Percentiles rank a stretch among this genome's conserved stretches.
Evolutionary conservation across 1,284 basidiomycete species (phyloP).

Genomic region (Phellopilus nigrolimitatus): DNA sequence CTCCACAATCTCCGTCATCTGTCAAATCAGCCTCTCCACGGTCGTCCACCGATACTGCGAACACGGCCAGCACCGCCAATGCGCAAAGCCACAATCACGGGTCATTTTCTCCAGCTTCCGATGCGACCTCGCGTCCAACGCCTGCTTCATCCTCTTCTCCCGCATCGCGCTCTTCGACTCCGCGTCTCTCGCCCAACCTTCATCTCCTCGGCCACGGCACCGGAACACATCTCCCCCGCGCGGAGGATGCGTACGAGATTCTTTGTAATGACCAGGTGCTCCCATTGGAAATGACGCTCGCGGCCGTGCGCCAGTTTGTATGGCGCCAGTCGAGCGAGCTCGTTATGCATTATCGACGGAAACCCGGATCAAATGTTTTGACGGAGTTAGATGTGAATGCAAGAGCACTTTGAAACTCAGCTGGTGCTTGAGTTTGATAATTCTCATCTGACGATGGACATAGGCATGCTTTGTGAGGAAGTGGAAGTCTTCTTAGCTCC

Average conservation of each 20-base stretch:
- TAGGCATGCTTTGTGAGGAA: too few relatives aligned
- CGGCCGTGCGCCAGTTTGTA: slow-evolving; percentile 81
- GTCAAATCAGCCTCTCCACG: slow-evolving; percentile 31
- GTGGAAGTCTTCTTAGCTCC: too few relatives aligned
- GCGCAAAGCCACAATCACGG: too few relatives aligned
- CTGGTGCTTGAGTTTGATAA: too few relatives aligned
- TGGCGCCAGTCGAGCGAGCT: slow-evolving; percentile 82
- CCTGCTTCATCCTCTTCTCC: slow-evolving; percentile 3
- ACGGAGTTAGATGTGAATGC: too few relatives aligned
- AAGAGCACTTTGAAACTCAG: too few relatives aligned
- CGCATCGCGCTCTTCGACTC: slow-evolving; percentile 10
- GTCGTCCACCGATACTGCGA: slow-evolving; percentile 39
- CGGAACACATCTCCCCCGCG: slow-evolving; percentile 28
- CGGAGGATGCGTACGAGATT: slow-evolving; percentile 84
- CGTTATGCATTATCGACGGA: slow-evolving; percentile 76
- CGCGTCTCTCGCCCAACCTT: slow-evolving; percentile 6
- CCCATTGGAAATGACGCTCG: slow-evolving; percentile 83
- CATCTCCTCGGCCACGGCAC: slow-evolving; percentile 19
- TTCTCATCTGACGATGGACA: too few relatives aligned
- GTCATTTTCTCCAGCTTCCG: slow-evolving; percentile 13
- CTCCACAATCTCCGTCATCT: slow-evolving; percentile 31
- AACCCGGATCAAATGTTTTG: slow-evolving; percentile 25
- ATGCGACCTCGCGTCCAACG: neutral
- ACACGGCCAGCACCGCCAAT: too few relatives aligned
- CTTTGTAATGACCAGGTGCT: slow-evolving; percentile 80